phyloP scores from a whole-genome alignment of 1,284 basidiomycete species.

The Cyathus olla region DNA sequence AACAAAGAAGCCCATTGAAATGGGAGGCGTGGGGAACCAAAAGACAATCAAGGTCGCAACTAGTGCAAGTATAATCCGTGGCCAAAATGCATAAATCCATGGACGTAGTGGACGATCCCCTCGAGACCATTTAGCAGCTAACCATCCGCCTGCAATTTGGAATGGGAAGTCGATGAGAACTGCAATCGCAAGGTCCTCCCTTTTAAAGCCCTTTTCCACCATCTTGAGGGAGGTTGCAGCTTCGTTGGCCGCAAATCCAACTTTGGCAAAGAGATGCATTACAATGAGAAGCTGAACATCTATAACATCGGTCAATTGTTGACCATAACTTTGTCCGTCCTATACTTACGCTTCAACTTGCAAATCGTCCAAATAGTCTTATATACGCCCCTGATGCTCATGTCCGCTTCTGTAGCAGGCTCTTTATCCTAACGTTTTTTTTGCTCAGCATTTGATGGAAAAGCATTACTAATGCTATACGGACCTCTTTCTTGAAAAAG shows the following conservation, averaged over 20 bases:
- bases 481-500: constrained; percentile 89
- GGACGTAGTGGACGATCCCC: constrained; percentile 82
- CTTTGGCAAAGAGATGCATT: constrained; percentile 93
- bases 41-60: constrained; percentile 86
- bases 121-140: constrained; percentile 94
- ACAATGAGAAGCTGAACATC: constrained; percentile 93
- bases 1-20: constrained; percentile 84
- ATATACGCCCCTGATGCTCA: constrained; percentile 94
- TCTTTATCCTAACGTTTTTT: constrained; percentile 72
- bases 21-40: constrained; percentile 85
- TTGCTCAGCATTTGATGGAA: constrained; percentile 4
- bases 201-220: constrained; percentile 95
- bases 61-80: constrained; percentile 80
- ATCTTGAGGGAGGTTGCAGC: constrained; percentile 94
- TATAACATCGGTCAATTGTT: constrained; percentile 39
- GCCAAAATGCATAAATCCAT: constrained; percentile 95
- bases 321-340: background rate
- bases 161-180: constrained; percentile 99
- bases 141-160: constrained; percentile 95
- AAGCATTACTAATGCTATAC: constrained; percentile 1
- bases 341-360: constrained; percentile 83
- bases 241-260: constrained; percentile 97
- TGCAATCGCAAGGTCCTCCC: constrained; percentile 95
- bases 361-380: constrained; percentile 96
- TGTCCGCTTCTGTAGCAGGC: constrained; percentile 79